A percentile compares a stretch with the other conserved stretches of the same genome.
Evolutionary conservation across 225 moss, liverwort and hornwort species (phyloP).

Genomic region (Marchantia polymorpha): DNA sequence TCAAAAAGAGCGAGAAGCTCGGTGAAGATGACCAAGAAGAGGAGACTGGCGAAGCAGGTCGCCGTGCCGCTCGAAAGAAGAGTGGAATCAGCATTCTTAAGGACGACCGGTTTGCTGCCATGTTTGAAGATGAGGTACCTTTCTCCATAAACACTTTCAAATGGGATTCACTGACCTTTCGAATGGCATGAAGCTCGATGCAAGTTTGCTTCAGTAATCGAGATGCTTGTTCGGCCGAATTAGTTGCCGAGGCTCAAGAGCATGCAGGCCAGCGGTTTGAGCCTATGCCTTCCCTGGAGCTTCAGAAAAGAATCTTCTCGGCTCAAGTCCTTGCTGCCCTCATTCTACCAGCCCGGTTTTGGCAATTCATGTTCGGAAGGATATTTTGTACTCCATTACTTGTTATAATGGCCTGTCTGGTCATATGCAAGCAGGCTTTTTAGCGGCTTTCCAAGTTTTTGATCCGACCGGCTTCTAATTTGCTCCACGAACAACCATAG

Average conservation of each 20-base stretch:
- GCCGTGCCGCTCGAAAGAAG: constrained; percentile 42
- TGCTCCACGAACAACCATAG: not conserved
- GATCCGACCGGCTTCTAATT: not conserved
- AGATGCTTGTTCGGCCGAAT: no score
- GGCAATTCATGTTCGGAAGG: not conserved
- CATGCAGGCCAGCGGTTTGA: no score
- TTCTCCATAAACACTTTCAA: no score
- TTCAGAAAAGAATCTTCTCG: no score
- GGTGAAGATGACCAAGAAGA: constrained; percentile 45
- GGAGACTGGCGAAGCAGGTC: constrained; percentile 28
- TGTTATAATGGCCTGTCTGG: not conserved
- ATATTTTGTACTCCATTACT: not conserved
- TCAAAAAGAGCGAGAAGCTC: constrained; percentile 45
- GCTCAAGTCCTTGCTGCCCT: no score
- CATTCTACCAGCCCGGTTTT: no score
- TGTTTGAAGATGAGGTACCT: constrained; percentile 79
- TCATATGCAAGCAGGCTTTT: no score
- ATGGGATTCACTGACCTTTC: no score
- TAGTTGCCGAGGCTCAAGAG: no score
- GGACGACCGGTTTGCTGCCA: constrained; percentile 83
- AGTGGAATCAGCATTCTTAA: constrained; percentile 59
- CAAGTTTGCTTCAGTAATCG: no score
- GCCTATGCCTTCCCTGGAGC: no score
- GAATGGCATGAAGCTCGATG: no score
- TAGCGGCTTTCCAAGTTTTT: not conserved